A percentile compares a stretch with the other conserved stretches of the same genome.
Evolutionary conservation across 495 filamentous ascomycete species (phyloP).

Genomic region (Penicillium taxi): DNA sequence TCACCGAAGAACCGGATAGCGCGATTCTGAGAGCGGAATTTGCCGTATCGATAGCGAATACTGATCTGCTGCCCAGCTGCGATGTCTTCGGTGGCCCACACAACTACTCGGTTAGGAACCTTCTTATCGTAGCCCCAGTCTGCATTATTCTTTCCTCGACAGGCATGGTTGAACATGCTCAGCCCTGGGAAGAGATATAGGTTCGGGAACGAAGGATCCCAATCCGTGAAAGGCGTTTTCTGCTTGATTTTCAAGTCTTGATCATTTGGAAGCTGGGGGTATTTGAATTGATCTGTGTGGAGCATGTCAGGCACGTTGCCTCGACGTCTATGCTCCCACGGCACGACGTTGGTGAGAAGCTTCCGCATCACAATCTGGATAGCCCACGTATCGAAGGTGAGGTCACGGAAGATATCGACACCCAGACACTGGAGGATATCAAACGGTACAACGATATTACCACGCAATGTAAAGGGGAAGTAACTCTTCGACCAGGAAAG

Average conservation of each 20-base stretch:
- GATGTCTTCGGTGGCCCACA: slow-evolving; percentile 22
- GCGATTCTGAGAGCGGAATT: slow-evolving; percentile 1
- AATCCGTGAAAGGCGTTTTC: background rate
- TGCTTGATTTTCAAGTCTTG: slow-evolving; percentile 7
- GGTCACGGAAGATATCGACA: slow-evolving; percentile 32
- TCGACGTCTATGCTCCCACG: slow-evolving; percentile 20
- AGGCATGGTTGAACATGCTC: slow-evolving; percentile 29
- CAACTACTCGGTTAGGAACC: slow-evolving; percentile 23
- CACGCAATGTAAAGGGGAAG: slow-evolving; percentile 28
- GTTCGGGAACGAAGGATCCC: slow-evolving; percentile 18
- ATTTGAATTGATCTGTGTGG: slow-evolving; percentile 6
- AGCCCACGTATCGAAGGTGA: slow-evolving; percentile 33
- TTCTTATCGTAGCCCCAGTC: slow-evolving; percentile 18
- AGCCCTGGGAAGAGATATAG: slow-evolving; percentile 29
- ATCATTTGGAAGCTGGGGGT: background rate
- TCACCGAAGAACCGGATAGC: slow-evolving; percentile 1
- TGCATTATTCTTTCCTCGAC: slow-evolving; percentile 14
- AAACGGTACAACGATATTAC: slow-evolving; percentile 30
- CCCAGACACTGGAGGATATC: slow-evolving; percentile 29
- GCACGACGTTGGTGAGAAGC: slow-evolving; percentile 21
- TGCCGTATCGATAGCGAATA: slow-evolving; percentile 15
- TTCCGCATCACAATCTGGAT: slow-evolving; percentile 28
- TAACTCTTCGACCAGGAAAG: slow-evolving; percentile 6
- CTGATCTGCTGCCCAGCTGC: slow-evolving; percentile 21
- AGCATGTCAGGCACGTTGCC: slow-evolving; percentile 1